Conservation (phyloP, 2,329 filamentous ascomycete genomes). For the Trematosphaeria pertusa region DNA sequence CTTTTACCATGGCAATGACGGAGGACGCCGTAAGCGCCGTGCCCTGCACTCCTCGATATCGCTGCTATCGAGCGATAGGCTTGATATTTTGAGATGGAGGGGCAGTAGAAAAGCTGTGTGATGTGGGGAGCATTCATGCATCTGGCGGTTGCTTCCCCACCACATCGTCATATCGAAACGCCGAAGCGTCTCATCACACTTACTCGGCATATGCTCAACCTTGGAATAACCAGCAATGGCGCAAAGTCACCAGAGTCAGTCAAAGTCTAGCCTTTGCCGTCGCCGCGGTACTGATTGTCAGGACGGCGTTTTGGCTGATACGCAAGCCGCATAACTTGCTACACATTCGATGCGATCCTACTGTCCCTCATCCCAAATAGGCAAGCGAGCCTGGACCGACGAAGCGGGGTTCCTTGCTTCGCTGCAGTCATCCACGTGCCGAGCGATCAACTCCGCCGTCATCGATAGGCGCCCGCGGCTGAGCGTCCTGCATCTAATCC, state of each 20-base stretch:
- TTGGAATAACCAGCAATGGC: too few species aligned
- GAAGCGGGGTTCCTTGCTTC: slow-evolving; percentile 9
- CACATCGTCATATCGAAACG: slow-evolving; percentile 15
- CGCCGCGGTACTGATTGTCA: too few species aligned
- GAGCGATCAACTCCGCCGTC: slow-evolving; percentile 7
- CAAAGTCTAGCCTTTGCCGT: too few species aligned
- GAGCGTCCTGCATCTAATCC: background rate
- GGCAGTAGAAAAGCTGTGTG: slow-evolving; percentile 12
- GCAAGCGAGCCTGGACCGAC: slow-evolving; percentile 1
- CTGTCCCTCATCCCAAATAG: slow-evolving; percentile 3
- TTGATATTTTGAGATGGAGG: slow-evolving; percentile 2
- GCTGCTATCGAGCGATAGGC: slow-evolving; percentile 13
- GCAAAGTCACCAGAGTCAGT: too few species aligned
- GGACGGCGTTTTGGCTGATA: slow-evolving; percentile 9
- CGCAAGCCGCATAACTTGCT: slow-evolving; percentile 7
- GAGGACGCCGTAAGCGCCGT: slow-evolving; percentile 20
- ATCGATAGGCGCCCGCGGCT: slow-evolving; percentile 7
- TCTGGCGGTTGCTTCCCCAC: slow-evolving; percentile 4
- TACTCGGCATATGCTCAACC: background rate
- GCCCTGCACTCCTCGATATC: slow-evolving; percentile 10
- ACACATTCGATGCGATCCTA: slow-evolving; percentile 2
- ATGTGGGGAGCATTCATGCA: slow-evolving; percentile 10
- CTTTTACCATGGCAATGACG: slow-evolving; percentile 7
- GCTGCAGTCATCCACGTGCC: slow-evolving; percentile 8
- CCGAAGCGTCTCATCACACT: slow-evolving; percentile 14